Conservation (phyloP, 2,329 filamentous ascomycete species). For the Pseudogymnoascus sp. region DNA sequence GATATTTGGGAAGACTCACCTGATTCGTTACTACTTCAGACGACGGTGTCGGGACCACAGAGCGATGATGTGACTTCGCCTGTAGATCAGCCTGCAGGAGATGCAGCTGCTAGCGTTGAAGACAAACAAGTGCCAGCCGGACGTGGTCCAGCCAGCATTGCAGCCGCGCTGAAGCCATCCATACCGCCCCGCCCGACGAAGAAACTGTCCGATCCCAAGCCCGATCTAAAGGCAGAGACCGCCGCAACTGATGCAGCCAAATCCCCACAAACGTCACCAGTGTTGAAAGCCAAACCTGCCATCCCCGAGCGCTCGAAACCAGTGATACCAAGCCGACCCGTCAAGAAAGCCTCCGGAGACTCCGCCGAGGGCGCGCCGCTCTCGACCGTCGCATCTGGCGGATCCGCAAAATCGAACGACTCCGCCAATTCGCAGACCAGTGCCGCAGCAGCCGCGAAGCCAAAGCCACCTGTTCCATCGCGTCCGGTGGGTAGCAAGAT, state of each 20-base stretch:
- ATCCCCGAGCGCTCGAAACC: slow-evolving; percentile 34
- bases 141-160: slow-evolving; percentile 19
- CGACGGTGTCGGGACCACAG: slow-evolving; percentile 57
- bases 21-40: slow-evolving; percentile 71
- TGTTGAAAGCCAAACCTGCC: slow-evolving; percentile 23
- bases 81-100: slow-evolving; percentile 31
- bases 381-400: slow-evolving; percentile 21
- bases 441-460: slow-evolving; percentile 46
- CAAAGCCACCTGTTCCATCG: slow-evolving; percentile 77
- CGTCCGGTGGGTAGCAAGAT: slow-evolving; percentile 79
- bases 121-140: slow-evolving; percentile 23
- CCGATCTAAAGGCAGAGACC: slow-evolving; percentile 26
- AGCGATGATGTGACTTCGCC: slow-evolving; percentile 37
- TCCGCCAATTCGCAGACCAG: slow-evolving; percentile 34
- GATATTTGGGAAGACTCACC: slow-evolving; percentile 95
- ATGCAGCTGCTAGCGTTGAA: slow-evolving; percentile 25
- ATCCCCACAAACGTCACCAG: slow-evolving; percentile 21
- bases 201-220: slow-evolving; percentile 28
- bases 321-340: slow-evolving; percentile 46
- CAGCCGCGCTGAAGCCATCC: slow-evolving; percentile 50
- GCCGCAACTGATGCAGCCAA: slow-evolving; percentile 14
- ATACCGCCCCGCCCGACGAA: slow-evolving; percentile 47
- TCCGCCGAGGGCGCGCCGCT: slow-evolving; percentile 27
- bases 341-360: slow-evolving; percentile 44
- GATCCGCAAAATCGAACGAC: slow-evolving; percentile 20